A percentile compares a stretch with the other conserved stretches of the same genome.
phyloP scores from a whole-genome alignment of 1,284 basidiomycete genomes.

The Gastroboletus turbinatus region DNA sequence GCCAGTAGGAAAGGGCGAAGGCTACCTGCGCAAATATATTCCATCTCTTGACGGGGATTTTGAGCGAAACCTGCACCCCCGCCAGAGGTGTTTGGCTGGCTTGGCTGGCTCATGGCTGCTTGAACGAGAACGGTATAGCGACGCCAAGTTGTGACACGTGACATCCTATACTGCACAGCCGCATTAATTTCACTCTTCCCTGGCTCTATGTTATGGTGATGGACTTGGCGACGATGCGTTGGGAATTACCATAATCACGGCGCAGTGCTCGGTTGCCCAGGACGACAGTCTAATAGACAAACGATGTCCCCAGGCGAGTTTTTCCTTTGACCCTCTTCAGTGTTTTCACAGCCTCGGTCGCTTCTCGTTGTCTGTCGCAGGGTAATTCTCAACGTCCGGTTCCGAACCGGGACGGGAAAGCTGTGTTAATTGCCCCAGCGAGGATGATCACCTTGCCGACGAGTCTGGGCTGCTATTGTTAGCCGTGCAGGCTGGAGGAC shows the following conservation, averaged over 20 bases:
- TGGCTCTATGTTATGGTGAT: neutral
- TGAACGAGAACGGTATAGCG: neutral
- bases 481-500: slow-evolving; percentile 35
- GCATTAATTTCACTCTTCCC: neutral
- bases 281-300: slow-evolving; percentile 3
- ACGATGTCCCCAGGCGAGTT: neutral
- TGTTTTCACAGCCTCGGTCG: slow-evolving; percentile 3
- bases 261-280: slow-evolving; percentile 7
- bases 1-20: neutral
- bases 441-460: slow-evolving; percentile 37
- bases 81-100: slow-evolving; percentile 20
- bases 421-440: slow-evolving; percentile 22
- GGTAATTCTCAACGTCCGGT: slow-evolving; percentile 4
- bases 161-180: slow-evolving; percentile 13
- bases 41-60: slow-evolving; percentile 64
- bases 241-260: slow-evolving; percentile 18
- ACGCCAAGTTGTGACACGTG: slow-evolving; percentile 18
- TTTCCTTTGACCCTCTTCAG: neutral
- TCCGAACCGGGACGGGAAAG: slow-evolving; percentile 23
- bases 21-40: slow-evolving; percentile 92
- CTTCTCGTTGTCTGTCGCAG: neutral
- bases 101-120: slow-evolving; percentile 31
- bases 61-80: slow-evolving; percentile 33
- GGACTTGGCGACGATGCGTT: slow-evolving; percentile 18
- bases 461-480: slow-evolving; percentile 34